These are phyloP conservation scores for Gossypium longicalyx DNA, from an alignment of 345 rosid species.

Conservation along the genomic window DNA sequence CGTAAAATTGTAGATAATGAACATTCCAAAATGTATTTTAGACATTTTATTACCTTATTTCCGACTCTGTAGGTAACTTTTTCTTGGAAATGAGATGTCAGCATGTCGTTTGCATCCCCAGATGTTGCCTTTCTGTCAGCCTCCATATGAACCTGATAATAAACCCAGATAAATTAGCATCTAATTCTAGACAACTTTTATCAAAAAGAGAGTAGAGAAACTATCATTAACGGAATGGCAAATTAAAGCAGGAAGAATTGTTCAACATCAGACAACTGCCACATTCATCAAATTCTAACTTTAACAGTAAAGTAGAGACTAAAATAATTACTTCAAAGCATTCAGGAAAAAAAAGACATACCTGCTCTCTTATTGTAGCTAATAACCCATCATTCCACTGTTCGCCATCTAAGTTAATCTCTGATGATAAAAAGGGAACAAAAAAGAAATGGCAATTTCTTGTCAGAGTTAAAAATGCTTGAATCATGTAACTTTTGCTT, in stretches of 20 bases:
- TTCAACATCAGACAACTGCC: neutral
- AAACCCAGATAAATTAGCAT: slow-evolving; percentile 3
- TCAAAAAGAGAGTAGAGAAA: neutral
- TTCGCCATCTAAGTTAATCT: slow-evolving; percentile 69
- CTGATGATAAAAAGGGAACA: slow-evolving; percentile 33
- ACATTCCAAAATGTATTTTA: neutral
- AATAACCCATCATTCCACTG: slow-evolving; percentile 92
- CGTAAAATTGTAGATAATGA: neutral
- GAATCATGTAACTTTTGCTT: neutral
- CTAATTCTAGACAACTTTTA: neutral
- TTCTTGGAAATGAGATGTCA: slow-evolving; percentile 47
- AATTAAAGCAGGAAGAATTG: slow-evolving; percentile 2
- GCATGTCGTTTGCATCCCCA: slow-evolving; percentile 38
- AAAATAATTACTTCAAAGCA: slow-evolving; percentile 2
- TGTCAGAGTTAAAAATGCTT: neutral
- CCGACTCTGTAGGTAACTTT: slow-evolving; percentile 70
- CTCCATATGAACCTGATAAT: slow-evolving; percentile 86
- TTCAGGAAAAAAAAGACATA: slow-evolving; percentile 24
- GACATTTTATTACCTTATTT: slow-evolving; percentile 49
- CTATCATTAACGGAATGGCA: neutral
- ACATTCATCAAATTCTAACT: slow-evolving; percentile 13
- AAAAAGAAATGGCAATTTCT: neutral
- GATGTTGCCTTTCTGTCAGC: slow-evolving; percentile 70
- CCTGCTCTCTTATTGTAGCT: slow-evolving; percentile 93
- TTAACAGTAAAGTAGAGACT: slow-evolving; percentile 7